phyloP scores from a whole-genome alignment of 1,284 basidiomycete genomes.

The Ustilago crameri region DNA sequence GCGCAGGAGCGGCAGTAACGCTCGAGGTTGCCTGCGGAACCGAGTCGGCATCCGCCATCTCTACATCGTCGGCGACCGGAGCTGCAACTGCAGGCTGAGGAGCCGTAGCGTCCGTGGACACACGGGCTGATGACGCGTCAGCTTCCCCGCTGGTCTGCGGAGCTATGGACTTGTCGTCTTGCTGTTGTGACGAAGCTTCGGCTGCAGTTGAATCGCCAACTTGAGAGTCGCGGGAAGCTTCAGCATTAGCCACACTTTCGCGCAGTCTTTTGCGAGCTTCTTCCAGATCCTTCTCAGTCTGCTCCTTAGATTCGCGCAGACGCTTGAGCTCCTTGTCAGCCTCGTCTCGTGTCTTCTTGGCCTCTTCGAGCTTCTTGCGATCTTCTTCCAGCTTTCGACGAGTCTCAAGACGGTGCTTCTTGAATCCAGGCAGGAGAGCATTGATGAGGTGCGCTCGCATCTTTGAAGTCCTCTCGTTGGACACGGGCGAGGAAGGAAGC shows the following conservation, averaged over 20 bases:
- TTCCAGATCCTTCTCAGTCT: conserved; percentile 57
- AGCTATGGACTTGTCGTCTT: background rate
- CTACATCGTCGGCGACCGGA: conserved; percentile 48
- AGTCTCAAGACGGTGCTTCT: conserved; percentile 26
- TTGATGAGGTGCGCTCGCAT: conserved; percentile 80
- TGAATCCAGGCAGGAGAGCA: conserved; percentile 78
- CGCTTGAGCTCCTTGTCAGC: conserved; percentile 47
- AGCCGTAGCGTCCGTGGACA: conserved; percentile 22
- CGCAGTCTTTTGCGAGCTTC: conserved; percentile 55
- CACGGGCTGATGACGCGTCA: background rate
- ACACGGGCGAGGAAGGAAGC: conserved; percentile 75
- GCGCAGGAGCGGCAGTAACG: background rate
- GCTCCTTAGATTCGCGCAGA: conserved; percentile 40
- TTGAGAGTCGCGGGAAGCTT: conserved; percentile 61
- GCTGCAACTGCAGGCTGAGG: conserved; percentile 16
- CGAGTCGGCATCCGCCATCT: conserved; percentile 55
- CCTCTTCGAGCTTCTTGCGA: conserved; percentile 62
- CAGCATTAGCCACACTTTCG: conserved; percentile 57
- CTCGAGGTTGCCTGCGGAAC: conserved; percentile 2
- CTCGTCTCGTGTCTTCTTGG: conserved; percentile 68
- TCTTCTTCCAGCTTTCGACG: conserved; percentile 69
- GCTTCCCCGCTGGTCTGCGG: background rate
- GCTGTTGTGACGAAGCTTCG: conserved; percentile 38
- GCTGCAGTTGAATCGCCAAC: conserved; percentile 55
- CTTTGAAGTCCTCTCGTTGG: conserved; percentile 76